Evolutionary conservation across 371 early-diverging fungal genomes (phyloP).

Genomic region (Mucor circinelloides): DNA sequence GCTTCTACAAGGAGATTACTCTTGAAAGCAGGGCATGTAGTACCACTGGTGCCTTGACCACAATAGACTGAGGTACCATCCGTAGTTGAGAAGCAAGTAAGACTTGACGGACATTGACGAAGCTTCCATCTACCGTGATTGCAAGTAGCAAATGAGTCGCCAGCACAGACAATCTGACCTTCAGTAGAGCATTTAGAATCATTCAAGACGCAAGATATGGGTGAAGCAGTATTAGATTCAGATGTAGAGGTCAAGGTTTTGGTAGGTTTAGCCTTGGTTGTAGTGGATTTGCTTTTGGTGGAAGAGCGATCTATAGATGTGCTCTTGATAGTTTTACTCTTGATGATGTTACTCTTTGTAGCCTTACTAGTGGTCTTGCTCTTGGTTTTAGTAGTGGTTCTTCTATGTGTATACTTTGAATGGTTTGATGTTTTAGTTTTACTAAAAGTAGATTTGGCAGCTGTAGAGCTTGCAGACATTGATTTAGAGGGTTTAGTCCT

Average conservation of each 20-base stretch:
- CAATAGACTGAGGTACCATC: conserved; percentile 42
- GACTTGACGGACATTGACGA: conserved; percentile 24
- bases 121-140: conserved; percentile 29
- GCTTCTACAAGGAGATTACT: neutral
- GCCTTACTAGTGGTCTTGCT: neutral
- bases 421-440: neutral
- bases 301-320: neutral
- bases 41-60: conserved; percentile 17
- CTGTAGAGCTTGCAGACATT: neutral
- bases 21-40: neutral
- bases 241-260: conserved; percentile 9
- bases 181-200: conserved; percentile 19
- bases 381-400: neutral
- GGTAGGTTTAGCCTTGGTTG: neutral
- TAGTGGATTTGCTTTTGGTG: neutral
- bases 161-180: conserved; percentile 20
- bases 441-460: no score
- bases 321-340: neutral
- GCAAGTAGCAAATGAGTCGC: conserved; percentile 30
- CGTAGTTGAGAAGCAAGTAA: conserved; percentile 32
- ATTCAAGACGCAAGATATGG: conserved; percentile 1
- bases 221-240: neutral
- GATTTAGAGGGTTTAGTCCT: neutral
- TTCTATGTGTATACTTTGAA: no score
- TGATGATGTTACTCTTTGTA: neutral